Evolutionary conservation across 257 asterid genomes (phyloP).

Genomic region (Haberlea rhodopensis): DNA sequence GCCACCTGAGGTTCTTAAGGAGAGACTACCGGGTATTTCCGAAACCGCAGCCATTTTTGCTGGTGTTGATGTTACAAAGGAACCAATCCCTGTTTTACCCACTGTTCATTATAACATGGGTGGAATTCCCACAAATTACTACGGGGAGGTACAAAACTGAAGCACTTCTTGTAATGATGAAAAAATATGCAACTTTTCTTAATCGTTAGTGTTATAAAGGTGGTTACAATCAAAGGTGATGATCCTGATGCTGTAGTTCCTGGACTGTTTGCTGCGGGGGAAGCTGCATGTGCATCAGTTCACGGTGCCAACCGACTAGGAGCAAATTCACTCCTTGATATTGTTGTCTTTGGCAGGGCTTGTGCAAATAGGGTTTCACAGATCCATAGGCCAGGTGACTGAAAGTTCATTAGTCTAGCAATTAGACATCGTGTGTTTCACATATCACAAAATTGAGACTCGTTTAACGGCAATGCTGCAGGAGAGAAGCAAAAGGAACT

Average conservation of each 20-base stretch:
- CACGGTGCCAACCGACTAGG: slow-evolving; percentile 99
- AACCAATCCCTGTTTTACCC: slow-evolving; percentile 96
- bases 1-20: slow-evolving; percentile 96
- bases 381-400: slow-evolving; percentile 74
- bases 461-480: slow-evolving; percentile 35
- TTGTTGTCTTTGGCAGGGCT: slow-evolving; percentile 98
- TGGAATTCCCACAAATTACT: slow-evolving; percentile 92
- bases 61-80: slow-evolving; percentile 97
- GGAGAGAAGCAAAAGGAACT: slow-evolving; percentile 83
- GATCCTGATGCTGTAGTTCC: slow-evolving; percentile 77
- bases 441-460: slow-evolving; percentile 20
- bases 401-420: not conserved
- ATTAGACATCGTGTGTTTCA: too few relatives aligned
- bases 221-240: slow-evolving; percentile 64
- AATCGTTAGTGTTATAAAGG: slow-evolving; percentile 44
- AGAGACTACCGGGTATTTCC: slow-evolving; percentile 97
- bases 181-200: slow-evolving; percentile 4
- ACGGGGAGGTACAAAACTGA: slow-evolving; percentile 77
- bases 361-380: slow-evolving; percentile 97
- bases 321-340: slow-evolving; percentile 96
- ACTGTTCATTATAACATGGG: slow-evolving; percentile 99
- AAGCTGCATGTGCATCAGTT: slow-evolving; percentile 98
- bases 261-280: slow-evolving; percentile 98
- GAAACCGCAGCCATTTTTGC: slow-evolving; percentile 99
- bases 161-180: slow-evolving; percentile 13